A percentile compares a stretch with the other conserved stretches of the same genome.
Conservation (phyloP, 345 rosid genomes). For the Durio zibethinus region DNA sequence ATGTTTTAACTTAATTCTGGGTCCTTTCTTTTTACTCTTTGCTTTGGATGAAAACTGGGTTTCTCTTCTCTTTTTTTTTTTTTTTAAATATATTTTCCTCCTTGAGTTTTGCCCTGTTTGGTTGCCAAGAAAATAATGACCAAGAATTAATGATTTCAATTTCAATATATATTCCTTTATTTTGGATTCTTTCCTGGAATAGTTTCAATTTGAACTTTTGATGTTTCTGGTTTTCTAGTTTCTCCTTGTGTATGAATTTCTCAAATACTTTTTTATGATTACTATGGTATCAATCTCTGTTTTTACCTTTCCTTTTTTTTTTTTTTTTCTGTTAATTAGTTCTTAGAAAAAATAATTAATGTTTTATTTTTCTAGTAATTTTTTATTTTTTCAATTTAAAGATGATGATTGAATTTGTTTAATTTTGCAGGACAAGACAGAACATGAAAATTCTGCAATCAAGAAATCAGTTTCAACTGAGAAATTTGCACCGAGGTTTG, state of each 20-base stretch:
- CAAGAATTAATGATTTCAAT: background rate
- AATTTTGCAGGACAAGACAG: slow-evolving; percentile 33
- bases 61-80: slow-evolving; percentile 4
- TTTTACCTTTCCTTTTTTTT: no score
- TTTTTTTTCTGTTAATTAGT: no score
- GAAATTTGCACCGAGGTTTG: slow-evolving; percentile 77
- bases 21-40: background rate
- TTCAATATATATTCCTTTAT: background rate
- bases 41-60: background rate
- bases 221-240: background rate
- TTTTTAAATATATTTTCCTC: background rate
- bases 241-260: background rate
- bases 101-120: slow-evolving; percentile 9
- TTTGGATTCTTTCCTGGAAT: background rate
- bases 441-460: slow-evolving; percentile 25
- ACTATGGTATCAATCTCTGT: background rate
- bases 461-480: slow-evolving; percentile 36
- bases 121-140: slow-evolving; percentile 7
- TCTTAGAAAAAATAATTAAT: background rate
- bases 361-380: background rate
- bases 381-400: background rate
- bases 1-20: background rate
- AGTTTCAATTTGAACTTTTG: background rate
- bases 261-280: background rate
- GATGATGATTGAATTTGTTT: background rate